Evolutionary conservation across 805 yeast genomes (phyloP).

Genomic region (Cephaloascus fragrans): DNA sequence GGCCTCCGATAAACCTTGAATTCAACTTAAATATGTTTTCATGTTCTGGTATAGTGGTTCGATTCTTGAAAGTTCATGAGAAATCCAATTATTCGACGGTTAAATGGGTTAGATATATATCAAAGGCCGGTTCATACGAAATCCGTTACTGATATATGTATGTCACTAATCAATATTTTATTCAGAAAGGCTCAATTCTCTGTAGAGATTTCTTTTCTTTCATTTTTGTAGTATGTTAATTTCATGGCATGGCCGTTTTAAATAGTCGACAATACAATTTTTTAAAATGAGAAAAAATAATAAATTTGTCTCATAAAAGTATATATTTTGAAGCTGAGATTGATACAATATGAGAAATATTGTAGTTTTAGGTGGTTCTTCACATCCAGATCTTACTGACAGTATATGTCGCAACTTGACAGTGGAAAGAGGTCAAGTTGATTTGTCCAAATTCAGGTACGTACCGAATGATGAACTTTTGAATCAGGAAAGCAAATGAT

Average conservation of each 20-base stretch:
- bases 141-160: constrained; percentile 44
- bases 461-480: not conserved
- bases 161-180: no score
- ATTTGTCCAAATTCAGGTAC: constrained; percentile 40
- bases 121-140: constrained; percentile 76
- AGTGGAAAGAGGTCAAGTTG: constrained; percentile 60
- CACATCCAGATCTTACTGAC: constrained; percentile 72
- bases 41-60: constrained; percentile 65
- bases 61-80: constrained; percentile 59
- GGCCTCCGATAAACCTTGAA: constrained; percentile 66
- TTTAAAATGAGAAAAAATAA: no score
- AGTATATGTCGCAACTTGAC: constrained; percentile 71
- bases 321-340: no score
- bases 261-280: no score
- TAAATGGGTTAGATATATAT: constrained; percentile 79
- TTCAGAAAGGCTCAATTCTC: no score
- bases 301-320: no score
- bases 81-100: constrained; percentile 54
- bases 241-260: no score
- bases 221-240: no score
- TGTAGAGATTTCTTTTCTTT: no score
- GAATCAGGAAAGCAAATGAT: not conserved
- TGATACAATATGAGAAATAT: constrained; percentile 60
- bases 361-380: constrained; percentile 82
- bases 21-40: constrained; percentile 70